Evolutionary conservation across 352 stramenopile species (phyloP).

Genomic region (Peronospora tabacina): DNA sequence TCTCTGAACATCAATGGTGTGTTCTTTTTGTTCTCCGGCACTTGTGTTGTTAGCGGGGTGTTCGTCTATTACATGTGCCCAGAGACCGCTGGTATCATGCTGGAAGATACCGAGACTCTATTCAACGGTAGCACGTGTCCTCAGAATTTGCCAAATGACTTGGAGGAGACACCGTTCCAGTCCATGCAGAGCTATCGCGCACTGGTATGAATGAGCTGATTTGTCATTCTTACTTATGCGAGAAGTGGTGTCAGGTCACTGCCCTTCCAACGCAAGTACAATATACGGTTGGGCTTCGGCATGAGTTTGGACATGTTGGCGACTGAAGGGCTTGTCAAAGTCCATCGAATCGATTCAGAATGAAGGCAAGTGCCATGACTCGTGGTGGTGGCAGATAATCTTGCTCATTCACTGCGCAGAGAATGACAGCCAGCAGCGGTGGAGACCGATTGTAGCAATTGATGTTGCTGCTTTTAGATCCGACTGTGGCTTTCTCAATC

Average conservation of each 20-base stretch:
- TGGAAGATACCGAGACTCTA: constrained; percentile 53
- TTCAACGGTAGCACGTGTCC: constrained; percentile 33
- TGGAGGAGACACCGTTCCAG: constrained; percentile 28
- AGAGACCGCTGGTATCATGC: constrained; percentile 36
- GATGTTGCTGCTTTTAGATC: constrained; percentile 5
- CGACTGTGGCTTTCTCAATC: constrained; percentile 2
- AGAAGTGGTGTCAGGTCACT: not conserved
- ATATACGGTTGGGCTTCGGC: too few species aligned
- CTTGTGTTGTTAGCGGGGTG: constrained; percentile 30
- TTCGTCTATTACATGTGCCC: constrained; percentile 43
- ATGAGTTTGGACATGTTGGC: not conserved
- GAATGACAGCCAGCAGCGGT: constrained; percentile 1
- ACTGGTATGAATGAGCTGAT: constrained; percentile 15
- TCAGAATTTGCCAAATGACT: constrained; percentile 29
- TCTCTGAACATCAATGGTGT: constrained; percentile 40
- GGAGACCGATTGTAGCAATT: constrained; percentile 10
- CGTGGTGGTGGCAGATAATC: constrained; percentile 7
- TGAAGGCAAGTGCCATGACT: constrained; percentile 28
- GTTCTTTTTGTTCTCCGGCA: constrained; percentile 45
- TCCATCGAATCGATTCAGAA: constrained; percentile 21
- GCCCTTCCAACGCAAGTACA: not conserved
- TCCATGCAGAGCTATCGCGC: constrained; percentile 18
- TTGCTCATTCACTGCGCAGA: constrained; percentile 6
- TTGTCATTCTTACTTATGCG: constrained; percentile 26
- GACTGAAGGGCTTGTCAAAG: constrained; percentile 7